Evolutionary conservation across 257 asterid genomes (phyloP).

Genomic region (Eustoma russellianum): DNA sequence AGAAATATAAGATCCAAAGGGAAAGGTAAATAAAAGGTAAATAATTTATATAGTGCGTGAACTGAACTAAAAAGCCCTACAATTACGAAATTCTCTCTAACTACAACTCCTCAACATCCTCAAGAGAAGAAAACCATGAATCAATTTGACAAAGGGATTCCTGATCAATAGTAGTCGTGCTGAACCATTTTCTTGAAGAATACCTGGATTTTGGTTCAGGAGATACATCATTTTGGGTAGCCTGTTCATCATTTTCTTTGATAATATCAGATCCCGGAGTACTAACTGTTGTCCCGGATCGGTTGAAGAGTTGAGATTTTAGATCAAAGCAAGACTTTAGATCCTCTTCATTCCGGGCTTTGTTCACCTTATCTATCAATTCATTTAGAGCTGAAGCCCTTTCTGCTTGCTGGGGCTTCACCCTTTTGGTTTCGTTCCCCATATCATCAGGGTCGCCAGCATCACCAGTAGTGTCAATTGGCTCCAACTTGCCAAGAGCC

Average conservation of each 20-base stretch:
- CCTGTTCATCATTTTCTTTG: constrained; percentile 16
- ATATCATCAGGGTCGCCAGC: constrained; percentile 39
- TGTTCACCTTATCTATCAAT: constrained; percentile 61
- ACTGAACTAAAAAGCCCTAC: no score
- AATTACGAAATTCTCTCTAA: no score
- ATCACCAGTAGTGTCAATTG: constrained; percentile 22
- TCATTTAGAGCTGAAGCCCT: constrained; percentile 36
- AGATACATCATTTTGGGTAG: constrained; percentile 7
- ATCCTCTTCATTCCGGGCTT: constrained; percentile 71
- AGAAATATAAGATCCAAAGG: no score
- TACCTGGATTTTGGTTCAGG: constrained; percentile 9
- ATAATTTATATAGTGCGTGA: no score
- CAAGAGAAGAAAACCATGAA: constrained; percentile 52
- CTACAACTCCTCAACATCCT: constrained; percentile 53
- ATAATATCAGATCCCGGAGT: constrained; percentile 13
- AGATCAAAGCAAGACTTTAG: constrained; percentile 52
- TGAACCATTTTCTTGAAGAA: constrained; percentile 53
- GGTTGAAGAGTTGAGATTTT: constrained; percentile 39
- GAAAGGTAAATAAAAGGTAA: no score
- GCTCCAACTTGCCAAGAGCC: constrained; percentile 39
- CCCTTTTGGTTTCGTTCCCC: constrained; percentile 36
- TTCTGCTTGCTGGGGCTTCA: constrained; percentile 41
- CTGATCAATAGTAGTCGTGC: constrained; percentile 29
- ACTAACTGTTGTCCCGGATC: constrained; percentile 16
- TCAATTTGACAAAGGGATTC: constrained; percentile 40